Evolutionary conservation across 768 basidiomycete genomes (phyloP), one percentile per base, ranked within the genome.

Genomic region (Lepiota venenata): DNA sequence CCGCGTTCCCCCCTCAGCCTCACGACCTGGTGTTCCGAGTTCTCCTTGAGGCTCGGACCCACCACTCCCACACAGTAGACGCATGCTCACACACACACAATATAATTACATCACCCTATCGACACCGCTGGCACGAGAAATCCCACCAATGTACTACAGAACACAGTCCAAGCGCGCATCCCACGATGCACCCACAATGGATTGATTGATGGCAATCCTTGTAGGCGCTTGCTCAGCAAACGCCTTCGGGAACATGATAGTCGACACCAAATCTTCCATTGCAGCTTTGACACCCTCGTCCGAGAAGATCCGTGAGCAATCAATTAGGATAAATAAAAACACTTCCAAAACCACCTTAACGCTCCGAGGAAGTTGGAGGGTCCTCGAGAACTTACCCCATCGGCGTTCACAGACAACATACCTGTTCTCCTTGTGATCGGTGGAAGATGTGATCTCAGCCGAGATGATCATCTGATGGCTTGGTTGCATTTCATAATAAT

Each of bases 311-410:
- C 22, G 21, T 15, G 10, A 64, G 61, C 44, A 65, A 75, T 7
- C 70, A 8, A 41, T 41, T 7, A 45, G 14, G 22, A 45, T 11
- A 20, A 36, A 10, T 12, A 4, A 41, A 9, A 14, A 18, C 49
- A 71, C 47, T 47, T 77, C 81, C 69, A 74, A 75, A n/a, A n/a
- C 47, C 47, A 78, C 81, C 69, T 74, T 76, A 37, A 79, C 76
- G 36, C 73, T 72, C 10, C 66, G 70, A 44, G 82, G 79, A 7
- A 82, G 70, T 36, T 70, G 67, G 47, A 82, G 61, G 20, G 70
- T 71, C 55, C 79, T 67, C n/a, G 68, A 56, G 60, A 75, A 70
- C 37, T 59, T 61, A 12, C 78, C 78, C 52, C 61, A 74, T 56
- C 69, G 70, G 42, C 80, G 69, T 64, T 83, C 81, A 48, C 69